phyloP scores from a whole-genome alignment of 2,329 filamentous ascomycete species.

The Stachybotrys chlorohalonatus region DNA sequence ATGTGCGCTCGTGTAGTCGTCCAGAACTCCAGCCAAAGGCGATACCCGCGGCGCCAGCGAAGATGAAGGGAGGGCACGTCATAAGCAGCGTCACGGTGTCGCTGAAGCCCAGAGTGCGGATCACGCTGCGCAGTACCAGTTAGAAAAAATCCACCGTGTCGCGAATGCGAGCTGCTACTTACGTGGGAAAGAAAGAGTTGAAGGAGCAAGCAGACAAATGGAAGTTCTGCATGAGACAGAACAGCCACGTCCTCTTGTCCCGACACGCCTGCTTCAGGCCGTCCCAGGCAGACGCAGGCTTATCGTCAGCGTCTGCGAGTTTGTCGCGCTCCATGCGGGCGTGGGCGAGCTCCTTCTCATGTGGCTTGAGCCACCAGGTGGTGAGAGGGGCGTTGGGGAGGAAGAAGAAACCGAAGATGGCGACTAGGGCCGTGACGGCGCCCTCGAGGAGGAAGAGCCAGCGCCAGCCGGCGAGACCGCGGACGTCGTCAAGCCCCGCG shows the following conservation, averaged over 20 bases:
- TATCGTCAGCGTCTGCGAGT: slow-evolving; percentile 31
- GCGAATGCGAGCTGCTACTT: neutral
- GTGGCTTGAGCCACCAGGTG: slow-evolving; percentile 30
- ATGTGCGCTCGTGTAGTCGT: slow-evolving; percentile 36
- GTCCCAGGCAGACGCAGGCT: slow-evolving; percentile 29
- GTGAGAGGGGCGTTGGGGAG: slow-evolving; percentile 33
- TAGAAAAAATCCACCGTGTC: no score
- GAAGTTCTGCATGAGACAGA: slow-evolving; percentile 47
- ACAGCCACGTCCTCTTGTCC: slow-evolving; percentile 43
- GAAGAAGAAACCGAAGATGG: slow-evolving; percentile 18
- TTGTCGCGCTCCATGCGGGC: slow-evolving; percentile 41
- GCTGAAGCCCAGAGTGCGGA: slow-evolving; percentile 38
- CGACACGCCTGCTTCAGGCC: slow-evolving; percentile 38
- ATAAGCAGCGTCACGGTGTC: slow-evolving; percentile 41
- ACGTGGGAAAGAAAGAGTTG: slow-evolving; percentile 36
- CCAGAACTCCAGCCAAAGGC: slow-evolving; percentile 40
- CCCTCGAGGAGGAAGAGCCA: slow-evolving; percentile 48
- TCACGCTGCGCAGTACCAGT: slow-evolving; percentile 19
- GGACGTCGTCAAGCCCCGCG: slow-evolving; percentile 24
- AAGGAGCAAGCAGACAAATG: slow-evolving; percentile 39
- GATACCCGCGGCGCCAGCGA: slow-evolving; percentile 37
- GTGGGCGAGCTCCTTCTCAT: slow-evolving; percentile 38
- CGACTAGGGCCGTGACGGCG: slow-evolving; percentile 23
- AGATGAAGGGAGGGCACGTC: slow-evolving; percentile 42
- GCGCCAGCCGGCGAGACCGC: slow-evolving; percentile 51